Evolutionary conservation across 2,329 filamentous ascomycete species (phyloP).

Genomic region (Uncinocarpus reesii): DNA sequence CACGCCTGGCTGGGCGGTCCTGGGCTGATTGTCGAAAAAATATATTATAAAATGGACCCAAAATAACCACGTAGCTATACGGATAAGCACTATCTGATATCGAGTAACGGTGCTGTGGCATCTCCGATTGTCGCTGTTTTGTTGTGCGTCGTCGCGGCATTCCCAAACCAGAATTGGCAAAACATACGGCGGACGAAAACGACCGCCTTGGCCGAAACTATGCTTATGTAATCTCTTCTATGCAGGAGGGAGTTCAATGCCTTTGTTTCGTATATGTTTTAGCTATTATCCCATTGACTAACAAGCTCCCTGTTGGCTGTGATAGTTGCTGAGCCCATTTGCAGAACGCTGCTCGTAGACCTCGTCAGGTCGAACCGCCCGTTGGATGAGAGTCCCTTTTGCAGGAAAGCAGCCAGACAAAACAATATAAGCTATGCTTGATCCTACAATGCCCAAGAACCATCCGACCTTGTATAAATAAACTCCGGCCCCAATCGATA

Average conservation of each 20-base stretch:
- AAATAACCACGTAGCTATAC: constrained; percentile 17
- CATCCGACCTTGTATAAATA: constrained; percentile 57
- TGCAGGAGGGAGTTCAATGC: too few relatives aligned
- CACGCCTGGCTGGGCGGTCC: not conserved
- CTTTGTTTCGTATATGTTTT: too few relatives aligned
- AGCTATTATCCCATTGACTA: too few relatives aligned
- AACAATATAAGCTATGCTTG: constrained; percentile 46
- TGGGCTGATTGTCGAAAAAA: constrained; percentile 12
- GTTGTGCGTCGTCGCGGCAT: constrained; percentile 1
- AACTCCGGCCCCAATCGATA: constrained; percentile 39
- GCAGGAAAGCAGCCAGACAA: constrained; percentile 44
- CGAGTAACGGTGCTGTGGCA: not conserved
- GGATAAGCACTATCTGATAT: constrained; percentile 3
- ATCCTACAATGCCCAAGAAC: constrained; percentile 51
- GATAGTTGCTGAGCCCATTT: too few relatives aligned
- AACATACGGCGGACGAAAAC: constrained; percentile 29
- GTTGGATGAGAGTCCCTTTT: constrained; percentile 39
- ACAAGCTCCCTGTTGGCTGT: too few relatives aligned
- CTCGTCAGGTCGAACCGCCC: constrained; percentile 31
- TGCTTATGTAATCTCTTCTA: too few relatives aligned
- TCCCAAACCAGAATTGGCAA: constrained; percentile 25
- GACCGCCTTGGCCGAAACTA: constrained; percentile 22
- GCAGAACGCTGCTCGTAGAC: constrained; percentile 20
- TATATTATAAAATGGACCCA: constrained; percentile 18
- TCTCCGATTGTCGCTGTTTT: not conserved